Percentiles rank a stretch among this genome's conserved stretches.
Conservation (phyloP, 2,329 filamentous ascomycete genomes). For the Neonectria sp. region DNA sequence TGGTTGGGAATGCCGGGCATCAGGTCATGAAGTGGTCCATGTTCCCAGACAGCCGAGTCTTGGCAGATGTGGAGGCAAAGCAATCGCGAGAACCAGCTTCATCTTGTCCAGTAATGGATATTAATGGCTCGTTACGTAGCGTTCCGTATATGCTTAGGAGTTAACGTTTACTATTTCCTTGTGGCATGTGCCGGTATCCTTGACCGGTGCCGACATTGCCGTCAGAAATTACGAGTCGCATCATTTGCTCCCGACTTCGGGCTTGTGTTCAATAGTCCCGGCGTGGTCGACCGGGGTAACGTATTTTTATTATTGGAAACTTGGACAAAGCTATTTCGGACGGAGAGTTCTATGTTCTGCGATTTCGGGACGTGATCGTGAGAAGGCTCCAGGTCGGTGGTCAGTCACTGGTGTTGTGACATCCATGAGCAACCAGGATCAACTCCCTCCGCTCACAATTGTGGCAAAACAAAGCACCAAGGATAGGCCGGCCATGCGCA, state of each 20-base stretch:
- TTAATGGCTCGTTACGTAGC: background rate
- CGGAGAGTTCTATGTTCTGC: too few relatives aligned
- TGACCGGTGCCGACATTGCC: background rate
- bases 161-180: background rate
- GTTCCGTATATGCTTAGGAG: background rate
- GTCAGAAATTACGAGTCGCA: background rate
- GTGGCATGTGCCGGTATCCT: background rate
- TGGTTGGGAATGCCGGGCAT: conserved; percentile 12
- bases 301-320: too few relatives aligned
- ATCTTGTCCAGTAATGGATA: background rate
- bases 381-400: background rate
- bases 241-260: background rate
- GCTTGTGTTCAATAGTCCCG: background rate
- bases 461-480: background rate
- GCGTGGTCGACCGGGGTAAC: background rate
- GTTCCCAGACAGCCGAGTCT: background rate
- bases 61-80: conserved; percentile 2
- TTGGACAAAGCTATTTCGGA: background rate
- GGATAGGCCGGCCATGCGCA: background rate
- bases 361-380: background rate
- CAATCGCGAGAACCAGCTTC: background rate
- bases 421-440: background rate
- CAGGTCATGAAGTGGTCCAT: conserved; percentile 20
- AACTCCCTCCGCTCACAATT: background rate
- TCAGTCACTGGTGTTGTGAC: background rate